phyloP scores from a whole-genome alignment of 106 monocot species.

The Cymbidium sinense region DNA sequence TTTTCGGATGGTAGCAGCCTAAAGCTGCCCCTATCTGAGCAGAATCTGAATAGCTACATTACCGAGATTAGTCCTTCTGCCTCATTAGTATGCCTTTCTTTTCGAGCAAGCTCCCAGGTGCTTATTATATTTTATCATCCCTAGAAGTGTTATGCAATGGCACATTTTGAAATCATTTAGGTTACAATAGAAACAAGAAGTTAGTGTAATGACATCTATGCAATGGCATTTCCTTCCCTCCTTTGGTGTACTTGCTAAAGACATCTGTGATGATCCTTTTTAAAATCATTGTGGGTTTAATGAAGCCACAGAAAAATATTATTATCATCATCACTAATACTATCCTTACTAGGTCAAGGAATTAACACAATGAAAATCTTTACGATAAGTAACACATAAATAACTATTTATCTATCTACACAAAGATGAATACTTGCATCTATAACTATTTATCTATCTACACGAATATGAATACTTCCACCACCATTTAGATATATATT shows the following conservation, averaged over 20 bases:
- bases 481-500: too few species aligned
- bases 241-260: neutral
- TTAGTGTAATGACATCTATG: neutral
- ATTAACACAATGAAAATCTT: too few species aligned
- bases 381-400: too few species aligned
- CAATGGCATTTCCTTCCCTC: neutral
- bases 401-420: too few species aligned
- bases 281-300: too few species aligned
- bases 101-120: conserved; percentile 95
- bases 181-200: neutral
- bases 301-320: too few species aligned
- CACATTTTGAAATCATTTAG: neutral
- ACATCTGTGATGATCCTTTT: too few species aligned
- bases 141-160: neutral
- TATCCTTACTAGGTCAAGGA: too few species aligned
- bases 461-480: too few species aligned
- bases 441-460: too few species aligned
- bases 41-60: conserved; percentile 15
- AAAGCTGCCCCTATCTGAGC: conserved; percentile 31
- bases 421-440: too few species aligned
- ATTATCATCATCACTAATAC: too few species aligned
- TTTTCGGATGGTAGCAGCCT: conserved; percentile 46
- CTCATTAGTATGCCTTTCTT: conserved; percentile 75
- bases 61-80: conserved; percentile 23
- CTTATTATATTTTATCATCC: neutral